These are phyloP conservation scores for Trichoderma koningiopsis DNA, from an alignment of 2,329 filamentous ascomycete genomes.

Conservation along the genomic window DNA sequence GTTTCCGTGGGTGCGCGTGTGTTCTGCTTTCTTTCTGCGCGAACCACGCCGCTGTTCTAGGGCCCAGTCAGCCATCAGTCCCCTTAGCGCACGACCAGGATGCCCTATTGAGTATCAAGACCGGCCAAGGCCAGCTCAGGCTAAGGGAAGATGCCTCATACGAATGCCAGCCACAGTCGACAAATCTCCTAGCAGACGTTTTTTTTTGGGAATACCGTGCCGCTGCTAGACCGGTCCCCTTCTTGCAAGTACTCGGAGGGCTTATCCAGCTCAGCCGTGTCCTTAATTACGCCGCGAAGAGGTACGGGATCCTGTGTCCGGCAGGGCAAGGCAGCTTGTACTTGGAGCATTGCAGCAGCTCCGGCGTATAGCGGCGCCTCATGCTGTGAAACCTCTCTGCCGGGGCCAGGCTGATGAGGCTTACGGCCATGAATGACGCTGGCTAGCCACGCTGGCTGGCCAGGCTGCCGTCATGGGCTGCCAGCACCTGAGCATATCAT, in stretches of 20 bases:
- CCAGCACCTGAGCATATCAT: conserved; percentile 24
- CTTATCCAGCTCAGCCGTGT: neutral
- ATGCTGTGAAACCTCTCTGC: conserved; percentile 18
- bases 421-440: conserved; percentile 14
- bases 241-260: neutral
- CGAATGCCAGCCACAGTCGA: conserved; percentile 22
- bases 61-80: conserved; percentile 25
- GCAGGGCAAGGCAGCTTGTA: neutral
- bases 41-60: conserved; percentile 24
- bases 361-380: neutral
- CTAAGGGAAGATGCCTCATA: conserved; percentile 1
- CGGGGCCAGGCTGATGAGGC: conserved; percentile 12
- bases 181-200: conserved; percentile 18
- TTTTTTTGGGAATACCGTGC: conserved; percentile 23
- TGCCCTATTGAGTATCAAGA: conserved; percentile 27
- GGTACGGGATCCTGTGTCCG: conserved; percentile 1
- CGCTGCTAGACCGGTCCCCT: conserved; percentile 17
- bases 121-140: neutral
- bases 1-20: conserved; percentile 18
- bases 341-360: neutral
- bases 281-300: conserved; percentile 4
- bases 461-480: conserved; percentile 19
- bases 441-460: neutral
- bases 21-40: conserved; percentile 25
- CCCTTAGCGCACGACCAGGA: conserved; percentile 21